Evolutionary conservation across 345 rosid genomes (phyloP).

Genomic region (Mercurialis annua): DNA sequence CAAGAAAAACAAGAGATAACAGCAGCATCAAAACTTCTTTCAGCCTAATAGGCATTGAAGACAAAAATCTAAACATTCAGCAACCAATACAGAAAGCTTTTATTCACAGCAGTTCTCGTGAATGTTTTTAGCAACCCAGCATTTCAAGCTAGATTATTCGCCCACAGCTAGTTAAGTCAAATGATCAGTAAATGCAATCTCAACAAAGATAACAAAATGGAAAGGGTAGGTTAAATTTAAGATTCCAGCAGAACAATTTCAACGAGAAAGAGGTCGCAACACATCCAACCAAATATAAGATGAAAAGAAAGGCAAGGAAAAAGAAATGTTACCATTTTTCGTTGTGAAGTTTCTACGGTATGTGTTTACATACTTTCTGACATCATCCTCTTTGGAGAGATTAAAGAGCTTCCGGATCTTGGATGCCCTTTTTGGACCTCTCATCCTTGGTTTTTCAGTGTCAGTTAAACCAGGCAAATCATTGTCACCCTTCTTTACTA

Average conservation of each 20-base stretch:
- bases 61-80: neutral
- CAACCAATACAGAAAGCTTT: neutral
- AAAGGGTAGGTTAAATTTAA: neutral
- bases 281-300: neutral
- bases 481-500: conserved; percentile 74
- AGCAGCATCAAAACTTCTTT: neutral
- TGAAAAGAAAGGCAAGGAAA: neutral
- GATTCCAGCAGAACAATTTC: neutral
- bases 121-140: neutral
- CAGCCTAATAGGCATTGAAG: neutral
- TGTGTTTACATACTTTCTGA: conserved; percentile 72
- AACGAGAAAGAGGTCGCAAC: neutral
- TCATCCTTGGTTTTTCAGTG: conserved; percentile 74
- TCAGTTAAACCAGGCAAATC: conserved; percentile 78
- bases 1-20: neutral
- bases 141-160: neutral
- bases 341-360: conserved; percentile 73
- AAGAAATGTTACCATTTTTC: conserved; percentile 48
- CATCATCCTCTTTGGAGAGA: conserved; percentile 76
- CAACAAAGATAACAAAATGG: no score
- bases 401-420: conserved; percentile 74
- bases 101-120: neutral
- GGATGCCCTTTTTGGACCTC: conserved; percentile 83
- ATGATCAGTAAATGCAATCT: neutral
- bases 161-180: neutral